Conservation (phyloP, 208 protist genomes). For the Leishmania tropica region DNA sequence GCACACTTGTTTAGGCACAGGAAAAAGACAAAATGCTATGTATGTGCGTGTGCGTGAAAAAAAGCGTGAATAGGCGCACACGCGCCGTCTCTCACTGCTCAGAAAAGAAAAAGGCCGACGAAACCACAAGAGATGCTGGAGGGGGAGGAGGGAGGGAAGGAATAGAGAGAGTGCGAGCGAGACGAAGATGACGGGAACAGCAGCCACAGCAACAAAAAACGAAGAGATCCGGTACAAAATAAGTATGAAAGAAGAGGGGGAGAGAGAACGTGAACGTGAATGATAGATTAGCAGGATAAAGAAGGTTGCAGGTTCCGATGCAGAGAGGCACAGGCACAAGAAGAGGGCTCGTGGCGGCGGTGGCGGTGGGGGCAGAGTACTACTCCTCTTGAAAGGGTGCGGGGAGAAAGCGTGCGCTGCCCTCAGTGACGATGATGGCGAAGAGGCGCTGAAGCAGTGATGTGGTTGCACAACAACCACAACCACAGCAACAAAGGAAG, state of each 20-base stretch:
- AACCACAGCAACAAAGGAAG: too few species aligned
- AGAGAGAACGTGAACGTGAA: neutral
- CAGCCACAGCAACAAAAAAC: neutral
- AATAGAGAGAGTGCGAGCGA: neutral
- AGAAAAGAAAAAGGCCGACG: neutral
- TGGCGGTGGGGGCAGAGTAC: too few species aligned
- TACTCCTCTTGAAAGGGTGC: too few species aligned
- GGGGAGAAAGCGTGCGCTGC: too few species aligned
- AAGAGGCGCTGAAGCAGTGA: too few species aligned
- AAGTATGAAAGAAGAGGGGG: neutral
- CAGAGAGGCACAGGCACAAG: neutral
- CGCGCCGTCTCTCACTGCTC: too few species aligned
- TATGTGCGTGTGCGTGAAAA: neutral
- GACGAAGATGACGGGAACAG: neutral
- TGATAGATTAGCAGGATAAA: too few species aligned
- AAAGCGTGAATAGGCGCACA: too few species aligned
- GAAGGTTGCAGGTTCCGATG: too few species aligned
- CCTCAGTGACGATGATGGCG: too few species aligned
- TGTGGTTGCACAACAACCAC: too few species aligned
- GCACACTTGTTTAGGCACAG: neutral
- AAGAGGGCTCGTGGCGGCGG: too few species aligned
- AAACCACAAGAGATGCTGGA: neutral
- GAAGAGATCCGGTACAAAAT: neutral
- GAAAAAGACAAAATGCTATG: neutral
- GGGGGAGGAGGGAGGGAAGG: neutral